These are phyloP conservation scores for Pseudoturritis turrita DNA, from an alignment of 345 rosid genomes.

Conservation along the genomic window DNA sequence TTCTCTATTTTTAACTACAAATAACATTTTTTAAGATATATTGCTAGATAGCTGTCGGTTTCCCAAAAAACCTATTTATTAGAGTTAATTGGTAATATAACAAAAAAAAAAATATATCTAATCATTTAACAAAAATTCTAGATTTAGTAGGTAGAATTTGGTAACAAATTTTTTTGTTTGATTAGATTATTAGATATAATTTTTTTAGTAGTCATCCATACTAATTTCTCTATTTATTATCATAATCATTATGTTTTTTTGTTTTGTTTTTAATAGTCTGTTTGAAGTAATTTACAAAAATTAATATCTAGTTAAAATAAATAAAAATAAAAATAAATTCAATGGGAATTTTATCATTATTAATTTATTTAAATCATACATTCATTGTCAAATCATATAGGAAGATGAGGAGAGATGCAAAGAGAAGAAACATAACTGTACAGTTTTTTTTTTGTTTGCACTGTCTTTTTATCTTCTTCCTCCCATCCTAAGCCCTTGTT, in stretches of 20 bases:
- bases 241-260: not conserved
- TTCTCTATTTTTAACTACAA: not conserved
- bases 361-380: not conserved
- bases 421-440: not conserved
- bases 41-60: not conserved
- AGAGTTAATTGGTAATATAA: no score
- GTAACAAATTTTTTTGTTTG: no score
- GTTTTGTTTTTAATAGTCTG: no score
- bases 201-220: no score
- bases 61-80: not conserved
- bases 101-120: no score
- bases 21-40: not conserved
- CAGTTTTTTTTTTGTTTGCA: constrained; percentile 10
- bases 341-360: no score
- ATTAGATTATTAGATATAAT: no score
- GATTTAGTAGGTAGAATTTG: no score
- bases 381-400: not conserved
- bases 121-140: no score
- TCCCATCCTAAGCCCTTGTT: constrained; percentile 2
- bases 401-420: not conserved
- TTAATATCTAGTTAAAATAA: no score
- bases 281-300: no score
- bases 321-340: no score
- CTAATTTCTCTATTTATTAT: not conserved
- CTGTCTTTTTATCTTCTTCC: constrained; percentile 8